Evolutionary conservation across 352 stramenopile genomes (phyloP), one percentile per base, ranked within the genome.

Genomic region (Phytophthora aleatoria): DNA sequence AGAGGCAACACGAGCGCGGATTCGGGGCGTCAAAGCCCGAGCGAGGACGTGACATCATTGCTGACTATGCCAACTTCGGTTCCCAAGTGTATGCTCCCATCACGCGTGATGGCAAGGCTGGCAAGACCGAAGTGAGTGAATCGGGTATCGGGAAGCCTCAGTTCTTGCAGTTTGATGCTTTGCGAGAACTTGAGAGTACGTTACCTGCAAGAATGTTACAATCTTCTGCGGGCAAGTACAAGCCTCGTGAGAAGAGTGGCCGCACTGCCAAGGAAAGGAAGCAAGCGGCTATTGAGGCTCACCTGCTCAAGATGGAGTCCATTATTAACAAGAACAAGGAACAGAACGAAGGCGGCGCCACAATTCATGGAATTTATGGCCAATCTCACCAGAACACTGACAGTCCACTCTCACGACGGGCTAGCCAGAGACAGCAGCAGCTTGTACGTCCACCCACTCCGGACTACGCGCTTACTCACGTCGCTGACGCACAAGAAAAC

Each of bases 281-380:
- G 50, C 77, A 92, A 53, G 74, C 79, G 1, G 76, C 83, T 27
- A 76, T 96, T 10, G 81, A 93, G 20, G 73, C 78, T 28, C 89
- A 97, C 56, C 73, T 97, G 52, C 72, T 93, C 30, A 94, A 92
- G 61, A 95, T 96, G 86, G 86, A 96, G 58, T 77, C 77, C 13
- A 83, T 95, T 20, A 91, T 97, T 66, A 87, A 90, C 53, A 87
- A 88, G 27, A 53, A 27, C 42, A 74, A 70, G 42, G 87, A 90
- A 35, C 61, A 83, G 33, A 61, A 50, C 1, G 57, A 50, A 10
- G 31, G 49, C 3, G 48, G 47, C 8, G 57, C 52, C 0, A 42
- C 33, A 8, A 50, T 39, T 3, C 39, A n/a, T 16, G 20, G 12
- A 6, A 13, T 33, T 26, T 35, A 20, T 36, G 24, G 11, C 8